Base-by-base conservation (phyloP, 2,329 filamentous ascomycete genomes). In the Scopulariopsis brevicaulis region DNA sequence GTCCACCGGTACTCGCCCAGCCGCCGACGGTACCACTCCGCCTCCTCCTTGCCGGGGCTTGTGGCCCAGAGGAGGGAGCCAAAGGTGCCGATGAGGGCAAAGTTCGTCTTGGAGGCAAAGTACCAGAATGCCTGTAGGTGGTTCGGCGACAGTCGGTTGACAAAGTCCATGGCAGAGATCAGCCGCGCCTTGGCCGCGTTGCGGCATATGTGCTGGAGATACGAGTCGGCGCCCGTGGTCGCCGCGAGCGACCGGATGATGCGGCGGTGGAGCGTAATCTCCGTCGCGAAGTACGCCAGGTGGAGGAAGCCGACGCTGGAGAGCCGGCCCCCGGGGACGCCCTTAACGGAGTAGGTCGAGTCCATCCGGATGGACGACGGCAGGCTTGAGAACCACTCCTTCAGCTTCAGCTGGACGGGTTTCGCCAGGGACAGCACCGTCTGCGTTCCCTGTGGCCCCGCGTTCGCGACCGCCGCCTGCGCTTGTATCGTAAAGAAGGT, bases 141-240 rank as follows among this genome's bases (percentile, higher is more conserved):
- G 40, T 86, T 83, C 0, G 90, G 90, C 52, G 88, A 90, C 35
- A 97, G 81, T 0, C 93, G 86, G 72, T 96, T 96, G 65, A 96
- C 91, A 71, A 96, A 96, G 69, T 97, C 93, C 89, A 97, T 96
- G 62, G 92, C 91, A 24, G 89, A 95, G 67, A 96, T 96, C 37
- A 97, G 80, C 6, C 93, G 87, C 0, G 93, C 95, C 70, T 96
- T 96, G 57, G 93, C 93, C 4, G 93, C 93, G 59, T 87, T 92
- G 57, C 93, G 90, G 71, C 92, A 96, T 64, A 96, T 96, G 71
- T 95, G 90, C 58, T 91, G 82, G 55, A 96, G 84, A 65, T 96
- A 96, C 0, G 86, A 81, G 67, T 96, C 90, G 46, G 85, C 77
- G 4, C 70, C 58, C 7, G 70, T 67, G 4, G 46, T 40, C 12